Evolutionary conservation across 768 basidiomycete species (phyloP).

Genomic region (Xerocomellus chrysenteron): DNA sequence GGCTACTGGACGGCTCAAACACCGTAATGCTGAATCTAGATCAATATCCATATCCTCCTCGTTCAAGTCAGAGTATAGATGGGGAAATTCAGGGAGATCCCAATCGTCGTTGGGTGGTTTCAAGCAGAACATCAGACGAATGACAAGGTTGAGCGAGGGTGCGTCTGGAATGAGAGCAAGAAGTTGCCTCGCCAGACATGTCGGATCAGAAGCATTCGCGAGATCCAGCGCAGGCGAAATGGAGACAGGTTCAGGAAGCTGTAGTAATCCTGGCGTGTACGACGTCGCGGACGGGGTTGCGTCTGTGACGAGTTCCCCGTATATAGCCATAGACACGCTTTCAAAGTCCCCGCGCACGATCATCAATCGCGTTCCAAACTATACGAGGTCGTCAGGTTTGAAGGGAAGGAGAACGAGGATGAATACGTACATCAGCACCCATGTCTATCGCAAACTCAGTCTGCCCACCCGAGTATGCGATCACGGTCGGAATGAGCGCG

Average conservation of each 20-base stretch:
- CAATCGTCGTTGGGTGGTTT: slow-evolving; percentile 80
- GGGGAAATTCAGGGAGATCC: slow-evolving; percentile 72
- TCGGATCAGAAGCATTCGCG: slow-evolving; percentile 58
- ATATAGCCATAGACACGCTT: slow-evolving; percentile 51
- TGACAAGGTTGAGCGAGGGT: slow-evolving; percentile 61
- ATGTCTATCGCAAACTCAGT: slow-evolving; percentile 68
- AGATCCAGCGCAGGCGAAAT: slow-evolving; percentile 59
- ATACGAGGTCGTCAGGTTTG: slow-evolving; percentile 8
- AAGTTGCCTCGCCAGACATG: slow-evolving; percentile 57
- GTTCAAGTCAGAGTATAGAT: slow-evolving; percentile 62
- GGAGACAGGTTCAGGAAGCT: slow-evolving; percentile 33
- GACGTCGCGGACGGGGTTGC: slow-evolving; percentile 31
- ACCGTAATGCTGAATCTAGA: slow-evolving; percentile 54
- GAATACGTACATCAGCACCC: slow-evolving; percentile 57
- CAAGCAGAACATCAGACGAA: slow-evolving; percentile 75
- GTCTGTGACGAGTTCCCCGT: slow-evolving; percentile 55
- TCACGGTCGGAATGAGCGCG: slow-evolving; percentile 66
- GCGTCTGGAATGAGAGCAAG: slow-evolving; percentile 60
- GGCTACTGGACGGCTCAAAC: slow-evolving; percentile 55
- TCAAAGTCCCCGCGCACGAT: slow-evolving; percentile 77
- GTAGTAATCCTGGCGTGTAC: slow-evolving; percentile 45
- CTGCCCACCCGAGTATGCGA: slow-evolving; percentile 70
- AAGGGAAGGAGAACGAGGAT: neutral
- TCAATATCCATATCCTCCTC: slow-evolving; percentile 52
- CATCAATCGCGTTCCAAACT: slow-evolving; percentile 78